Evolutionary conservation across 805 yeast species (phyloP), one percentile per base, ranked within the genome.

Genomic region (Ogataea nakhonphanomensis): DNA sequence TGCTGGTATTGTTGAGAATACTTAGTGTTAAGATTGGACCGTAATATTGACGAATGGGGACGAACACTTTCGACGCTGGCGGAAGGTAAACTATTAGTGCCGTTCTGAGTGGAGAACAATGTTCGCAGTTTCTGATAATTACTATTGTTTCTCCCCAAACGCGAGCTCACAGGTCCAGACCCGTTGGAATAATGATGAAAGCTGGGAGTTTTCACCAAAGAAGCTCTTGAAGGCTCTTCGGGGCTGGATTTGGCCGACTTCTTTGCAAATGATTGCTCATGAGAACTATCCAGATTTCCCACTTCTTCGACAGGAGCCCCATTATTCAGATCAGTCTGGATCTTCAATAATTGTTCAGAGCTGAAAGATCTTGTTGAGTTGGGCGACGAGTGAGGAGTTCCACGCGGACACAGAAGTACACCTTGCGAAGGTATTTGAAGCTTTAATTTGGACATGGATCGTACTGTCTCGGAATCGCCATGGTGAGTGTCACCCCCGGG

Each of bases 1-100:
- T 74, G 76, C 36, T 71, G 63, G 54, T 74, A 76, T 47, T 67
- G 70, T 39, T 64, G 64, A 5, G 62, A 60, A 35, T 55, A 51
- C 37, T 57, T 63, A 2, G 62, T 54, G 23, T 61, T 58, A 25
- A 63, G 42, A 33, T 64, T 63, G 14, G 58, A 52, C 20, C 56
- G 52, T 30, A 64, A 45, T 12, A 63, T 57, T 2, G 62, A 44
- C 5, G 48, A 41, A 37, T 59, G 64, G 2, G 61, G 61, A 32
- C 59, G 46, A 7, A 45, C 53, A 20, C 45, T 51, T 15, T 42
- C 58, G 21, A 21, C 32, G 5, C 17, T 15, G 14, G 41, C 23
- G 7, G 35, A 30, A 8, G 35, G 14, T 12, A 44, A 33, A 32
- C 44, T 33, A 14, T 35, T 12, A 10, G 26, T 8, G 15, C 28